These are phyloP conservation scores for Peniophora sp. DNA, from an alignment of 1,284 basidiomycete species.

Conservation along the genomic window DNA sequence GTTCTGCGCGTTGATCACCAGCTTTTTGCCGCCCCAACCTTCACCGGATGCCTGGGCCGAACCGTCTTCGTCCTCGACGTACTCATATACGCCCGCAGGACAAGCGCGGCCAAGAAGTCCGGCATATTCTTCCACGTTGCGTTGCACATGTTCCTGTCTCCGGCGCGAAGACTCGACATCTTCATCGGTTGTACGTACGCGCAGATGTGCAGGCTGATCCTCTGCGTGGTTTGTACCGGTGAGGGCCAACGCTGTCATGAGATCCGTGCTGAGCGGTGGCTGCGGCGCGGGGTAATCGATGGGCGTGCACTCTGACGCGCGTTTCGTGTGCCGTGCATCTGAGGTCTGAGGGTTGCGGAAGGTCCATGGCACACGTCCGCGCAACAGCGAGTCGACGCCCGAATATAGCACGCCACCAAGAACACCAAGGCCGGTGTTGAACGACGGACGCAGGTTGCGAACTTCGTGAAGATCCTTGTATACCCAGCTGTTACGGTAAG, in stretches of 20 bases:
- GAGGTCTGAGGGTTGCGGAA: slow-evolving; percentile 58
- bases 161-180: slow-evolving; percentile 40
- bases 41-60: slow-evolving; percentile 31
- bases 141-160: slow-evolving; percentile 61
- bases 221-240: slow-evolving; percentile 97
- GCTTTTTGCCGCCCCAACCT: slow-evolving; percentile 73
- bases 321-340: slow-evolving; percentile 74
- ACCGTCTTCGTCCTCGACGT: slow-evolving; percentile 64
- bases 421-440: slow-evolving; percentile 80
- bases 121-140: slow-evolving; percentile 78
- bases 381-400: slow-evolving; percentile 83
- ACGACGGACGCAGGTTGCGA: slow-evolving; percentile 88
- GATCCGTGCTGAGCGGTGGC: slow-evolving; percentile 89
- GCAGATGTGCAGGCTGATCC: slow-evolving; percentile 89
- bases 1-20: slow-evolving; percentile 96
- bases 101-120: slow-evolving; percentile 86
- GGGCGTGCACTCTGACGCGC: slow-evolving; percentile 62
- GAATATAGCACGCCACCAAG: slow-evolving; percentile 90
- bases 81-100: slow-evolving; percentile 97
- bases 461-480: slow-evolving; percentile 87
- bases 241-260: slow-evolving; percentile 85
- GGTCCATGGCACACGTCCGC: slow-evolving; percentile 90
- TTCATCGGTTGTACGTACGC: slow-evolving; percentile 51
- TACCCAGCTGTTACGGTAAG: slow-evolving; percentile 81
- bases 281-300: slow-evolving; percentile 91